Conservation (phyloP, 495 filamentous ascomycete genomes). For the Chaetomium fimeti region DNA sequence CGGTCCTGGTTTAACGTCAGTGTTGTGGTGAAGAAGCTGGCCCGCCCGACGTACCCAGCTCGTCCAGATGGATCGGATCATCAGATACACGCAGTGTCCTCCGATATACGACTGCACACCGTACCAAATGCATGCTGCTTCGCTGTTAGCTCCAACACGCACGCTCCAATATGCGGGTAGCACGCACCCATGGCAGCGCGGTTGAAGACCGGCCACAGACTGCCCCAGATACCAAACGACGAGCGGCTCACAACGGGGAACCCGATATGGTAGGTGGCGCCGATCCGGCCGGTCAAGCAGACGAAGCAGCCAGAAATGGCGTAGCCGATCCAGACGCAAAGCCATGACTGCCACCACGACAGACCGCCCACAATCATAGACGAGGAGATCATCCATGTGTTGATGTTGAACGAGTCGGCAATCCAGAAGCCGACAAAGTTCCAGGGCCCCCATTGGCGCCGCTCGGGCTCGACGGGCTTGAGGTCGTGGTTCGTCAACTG, state of each 20-base stretch:
- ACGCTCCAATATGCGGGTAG: neutral
- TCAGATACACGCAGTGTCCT: slow-evolving; percentile 74
- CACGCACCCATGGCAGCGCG: slow-evolving; percentile 70
- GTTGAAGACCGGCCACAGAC: slow-evolving; percentile 88
- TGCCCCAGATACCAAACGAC: slow-evolving; percentile 84
- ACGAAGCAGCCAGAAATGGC: slow-evolving; percentile 73
- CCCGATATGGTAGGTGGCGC: slow-evolving; percentile 84
- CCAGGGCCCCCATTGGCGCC: slow-evolving; percentile 82
- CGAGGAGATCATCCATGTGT: slow-evolving; percentile 97
- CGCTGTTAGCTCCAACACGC: slow-evolving; percentile 12
- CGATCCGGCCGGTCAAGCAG: slow-evolving; percentile 76
- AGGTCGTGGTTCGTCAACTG: slow-evolving; percentile 84
- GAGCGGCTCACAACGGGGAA: slow-evolving; percentile 77
- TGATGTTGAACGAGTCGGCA: slow-evolving; percentile 94
- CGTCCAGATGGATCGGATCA: slow-evolving; percentile 80
- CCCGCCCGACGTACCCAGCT: slow-evolving; percentile 41
- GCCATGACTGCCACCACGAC: slow-evolving; percentile 95
- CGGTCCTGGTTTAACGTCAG: slow-evolving; percentile 41
- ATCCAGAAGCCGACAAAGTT: slow-evolving; percentile 93
- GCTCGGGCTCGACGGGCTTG: slow-evolving; percentile 82
- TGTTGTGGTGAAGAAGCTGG: neutral
- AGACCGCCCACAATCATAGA: slow-evolving; percentile 71
- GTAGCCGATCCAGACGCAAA: slow-evolving; percentile 86
- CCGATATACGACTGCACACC: slow-evolving; percentile 86
- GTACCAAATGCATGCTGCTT: slow-evolving; percentile 71